Conservation (phyloP, 352 stramenopile species). For the Pythium myriotylum region DNA sequence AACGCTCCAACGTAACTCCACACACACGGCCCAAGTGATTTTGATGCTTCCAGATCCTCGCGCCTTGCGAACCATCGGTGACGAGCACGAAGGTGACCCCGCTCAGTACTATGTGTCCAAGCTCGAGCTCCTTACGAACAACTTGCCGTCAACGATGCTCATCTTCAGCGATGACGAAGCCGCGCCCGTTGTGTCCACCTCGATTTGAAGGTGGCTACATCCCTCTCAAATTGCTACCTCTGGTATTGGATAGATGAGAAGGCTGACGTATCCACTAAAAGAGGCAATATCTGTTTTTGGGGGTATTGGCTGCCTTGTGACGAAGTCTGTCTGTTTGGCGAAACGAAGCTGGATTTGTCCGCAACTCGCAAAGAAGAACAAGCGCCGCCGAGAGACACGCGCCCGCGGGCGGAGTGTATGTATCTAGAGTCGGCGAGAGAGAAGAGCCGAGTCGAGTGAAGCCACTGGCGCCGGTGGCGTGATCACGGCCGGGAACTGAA, state of each 20-base stretch:
- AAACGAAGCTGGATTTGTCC: background rate
- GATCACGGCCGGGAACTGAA: no score
- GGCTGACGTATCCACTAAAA: constrained; percentile 4
- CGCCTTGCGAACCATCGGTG: background rate
- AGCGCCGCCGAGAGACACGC: constrained; percentile 4
- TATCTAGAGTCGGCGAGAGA: background rate
- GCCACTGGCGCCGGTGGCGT: constrained; percentile 2
- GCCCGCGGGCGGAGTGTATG: background rate
- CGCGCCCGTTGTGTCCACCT: constrained; percentile 41
- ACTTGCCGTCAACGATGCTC: constrained; percentile 55
- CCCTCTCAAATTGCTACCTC: no score
- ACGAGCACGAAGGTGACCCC: background rate
- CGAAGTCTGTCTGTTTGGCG: constrained; percentile 1
- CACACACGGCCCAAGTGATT: constrained; percentile 41
- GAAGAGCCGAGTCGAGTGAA: background rate
- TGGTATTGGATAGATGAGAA: no score
- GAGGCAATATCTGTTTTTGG: constrained; percentile 2
- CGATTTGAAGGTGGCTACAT: constrained; percentile 41
- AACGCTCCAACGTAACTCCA: constrained; percentile 48
- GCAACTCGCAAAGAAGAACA: background rate
- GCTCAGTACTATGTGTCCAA: constrained; percentile 32
- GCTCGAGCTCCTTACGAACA: constrained; percentile 43
- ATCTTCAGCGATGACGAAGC: constrained; percentile 51
- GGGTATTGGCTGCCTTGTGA: background rate
- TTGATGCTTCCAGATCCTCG: constrained; percentile 46